Evolutionary conservation across 257 asterid genomes (phyloP).

Genomic region (Solanum paucissectum): DNA sequence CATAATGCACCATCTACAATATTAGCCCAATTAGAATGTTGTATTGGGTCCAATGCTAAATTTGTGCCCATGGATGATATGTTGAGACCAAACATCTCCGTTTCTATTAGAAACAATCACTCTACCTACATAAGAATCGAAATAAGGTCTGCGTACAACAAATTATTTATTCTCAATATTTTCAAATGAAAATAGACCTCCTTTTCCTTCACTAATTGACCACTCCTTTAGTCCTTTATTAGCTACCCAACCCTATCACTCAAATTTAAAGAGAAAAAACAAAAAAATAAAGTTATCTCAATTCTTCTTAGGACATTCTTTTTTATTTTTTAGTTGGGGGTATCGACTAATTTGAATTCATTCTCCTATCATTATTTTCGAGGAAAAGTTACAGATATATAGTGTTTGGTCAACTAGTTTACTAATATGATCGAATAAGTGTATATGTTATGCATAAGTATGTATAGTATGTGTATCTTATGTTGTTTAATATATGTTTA

Average conservation of each 20-base stretch:
- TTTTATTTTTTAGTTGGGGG: neutral
- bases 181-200: constrained; percentile 8
- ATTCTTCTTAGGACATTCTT: neutral
- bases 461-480: neutral
- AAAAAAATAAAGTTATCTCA: constrained; percentile 4
- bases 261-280: neutral
- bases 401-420: neutral
- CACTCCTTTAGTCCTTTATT: neutral
- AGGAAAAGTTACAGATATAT: neutral
- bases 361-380: neutral
- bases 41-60: neutral
- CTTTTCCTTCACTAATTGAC: constrained; percentile 6
- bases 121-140: neutral
- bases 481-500: neutral
- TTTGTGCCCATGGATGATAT: neutral
- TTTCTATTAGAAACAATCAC: neutral
- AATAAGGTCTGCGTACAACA: neutral
- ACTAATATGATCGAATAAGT: neutral
- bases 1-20: neutral
- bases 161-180: neutral
- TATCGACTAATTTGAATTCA: neutral
- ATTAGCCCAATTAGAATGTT: neutral
- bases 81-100: neutral
- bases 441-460: neutral
- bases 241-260: neutral